These are phyloP conservation scores for Leishmania turanica DNA, from an alignment of 208 protist genomes.

Conservation along the genomic window DNA sequence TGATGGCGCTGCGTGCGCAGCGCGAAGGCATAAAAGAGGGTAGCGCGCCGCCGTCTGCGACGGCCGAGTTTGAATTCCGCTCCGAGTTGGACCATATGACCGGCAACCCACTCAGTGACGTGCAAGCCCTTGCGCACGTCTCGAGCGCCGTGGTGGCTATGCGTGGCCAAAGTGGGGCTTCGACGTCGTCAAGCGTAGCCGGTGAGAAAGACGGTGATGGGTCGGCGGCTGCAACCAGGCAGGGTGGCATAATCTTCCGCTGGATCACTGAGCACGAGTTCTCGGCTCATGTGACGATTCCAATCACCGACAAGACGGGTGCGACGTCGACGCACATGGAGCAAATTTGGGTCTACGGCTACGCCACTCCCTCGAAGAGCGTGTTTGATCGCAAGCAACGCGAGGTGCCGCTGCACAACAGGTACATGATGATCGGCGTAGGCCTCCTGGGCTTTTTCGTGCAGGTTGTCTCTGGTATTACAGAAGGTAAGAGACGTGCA, in stretches of 20 bases:
- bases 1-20: conserved; percentile 33
- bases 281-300: conserved; percentile 35
- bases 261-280: conserved; percentile 81
- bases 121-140: conserved; percentile 33
- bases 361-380: conserved; percentile 37
- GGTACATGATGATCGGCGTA: conserved; percentile 34
- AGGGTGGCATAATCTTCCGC: conserved; percentile 45
- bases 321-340: conserved; percentile 21
- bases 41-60: conserved; percentile 28
- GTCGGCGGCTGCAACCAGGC: not conserved
- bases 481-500: conserved; percentile 43
- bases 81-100: conserved; percentile 23
- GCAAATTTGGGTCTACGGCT: conserved; percentile 72
- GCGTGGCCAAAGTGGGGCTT: not conserved
- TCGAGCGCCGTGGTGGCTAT: conserved; percentile 18
- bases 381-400: conserved; percentile 37
- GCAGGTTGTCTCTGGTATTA: conserved; percentile 43
- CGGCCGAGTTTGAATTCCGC: conserved; percentile 44
- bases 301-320: conserved; percentile 1
- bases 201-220: not conserved
- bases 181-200: not conserved
- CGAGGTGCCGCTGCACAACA: conserved; percentile 31
- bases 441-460: conserved; percentile 40
- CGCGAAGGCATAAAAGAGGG: conserved; percentile 44
- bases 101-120: conserved; percentile 41